phyloP scores from a whole-genome alignment of 768 basidiomycete species.

The Lanmaoa rubissima region DNA sequence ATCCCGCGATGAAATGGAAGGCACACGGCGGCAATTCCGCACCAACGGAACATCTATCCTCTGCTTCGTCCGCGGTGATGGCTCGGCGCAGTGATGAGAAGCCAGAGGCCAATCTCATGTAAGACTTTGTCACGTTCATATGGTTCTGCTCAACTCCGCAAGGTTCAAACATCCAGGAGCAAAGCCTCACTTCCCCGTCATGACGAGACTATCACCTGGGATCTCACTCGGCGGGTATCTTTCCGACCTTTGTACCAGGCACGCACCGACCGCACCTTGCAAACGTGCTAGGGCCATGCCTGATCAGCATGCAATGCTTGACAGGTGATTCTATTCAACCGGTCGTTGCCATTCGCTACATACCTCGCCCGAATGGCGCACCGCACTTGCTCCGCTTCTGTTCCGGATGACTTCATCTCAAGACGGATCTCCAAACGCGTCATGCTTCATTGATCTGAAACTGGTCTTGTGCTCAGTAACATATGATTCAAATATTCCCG shows the following conservation, averaged over 20 bases:
- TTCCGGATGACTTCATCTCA: slow-evolving; percentile 10
- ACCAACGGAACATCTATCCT: background rate
- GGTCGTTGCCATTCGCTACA: background rate
- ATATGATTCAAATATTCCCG: background rate
- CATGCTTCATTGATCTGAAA: background rate
- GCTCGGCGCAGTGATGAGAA: background rate
- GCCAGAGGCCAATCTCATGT: background rate
- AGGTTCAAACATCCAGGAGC: slow-evolving; percentile 1
- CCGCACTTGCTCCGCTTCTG: slow-evolving; percentile 10
- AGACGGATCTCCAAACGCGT: slow-evolving; percentile 1
- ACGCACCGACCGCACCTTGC: background rate
- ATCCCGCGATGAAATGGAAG: slow-evolving; percentile 21
- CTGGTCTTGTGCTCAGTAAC: background rate
- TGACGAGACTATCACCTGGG: background rate
- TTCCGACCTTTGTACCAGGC: background rate
- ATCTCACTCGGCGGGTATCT: background rate
- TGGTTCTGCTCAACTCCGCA: background rate
- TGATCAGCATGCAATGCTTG: background rate
- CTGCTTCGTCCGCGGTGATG: slow-evolving; percentile 22
- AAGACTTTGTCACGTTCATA: background rate
- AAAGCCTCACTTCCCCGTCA: background rate
- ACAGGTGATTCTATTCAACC: background rate
- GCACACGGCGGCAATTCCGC: background rate
- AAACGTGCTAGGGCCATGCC: background rate
- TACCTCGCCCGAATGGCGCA: background rate